Conservation (phyloP, 331 rosid genomes). For the Spiraea crenata region DNA sequence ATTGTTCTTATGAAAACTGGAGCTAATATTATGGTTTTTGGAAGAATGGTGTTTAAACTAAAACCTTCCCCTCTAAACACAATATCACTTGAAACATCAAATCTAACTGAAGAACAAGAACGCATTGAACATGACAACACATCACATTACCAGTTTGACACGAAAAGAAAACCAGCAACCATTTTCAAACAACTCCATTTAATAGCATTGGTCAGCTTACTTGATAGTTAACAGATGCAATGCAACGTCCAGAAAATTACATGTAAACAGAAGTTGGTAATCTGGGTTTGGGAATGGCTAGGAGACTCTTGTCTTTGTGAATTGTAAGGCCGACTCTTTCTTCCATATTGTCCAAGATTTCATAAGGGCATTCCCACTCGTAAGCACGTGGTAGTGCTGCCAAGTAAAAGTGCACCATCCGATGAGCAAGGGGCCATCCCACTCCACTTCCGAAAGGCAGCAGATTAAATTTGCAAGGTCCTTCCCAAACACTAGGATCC, state of each 20-base stretch:
- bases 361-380: not conserved
- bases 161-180: no score
- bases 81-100: no score
- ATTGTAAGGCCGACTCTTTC: not conserved
- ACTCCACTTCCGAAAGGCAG: not conserved
- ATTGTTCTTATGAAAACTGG: no score
- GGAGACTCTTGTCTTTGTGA: not conserved
- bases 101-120: no score
- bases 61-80: no score
- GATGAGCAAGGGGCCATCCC: not conserved
- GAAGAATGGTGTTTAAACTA: no score
- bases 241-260: not conserved
- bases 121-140: no score
- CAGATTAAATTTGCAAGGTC: not conserved
- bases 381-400: not conserved
- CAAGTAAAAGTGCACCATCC: not conserved
- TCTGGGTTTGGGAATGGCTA: not conserved
- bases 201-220: not conserved
- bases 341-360: not conserved
- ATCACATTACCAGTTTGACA: no score
- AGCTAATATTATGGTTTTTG: no score
- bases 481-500: conserved; percentile 5
- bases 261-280: not conserved
- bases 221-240: not conserved
- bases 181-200: not conserved